phyloP scores from a whole-genome alignment of 352 stramenopile species.

The Globisporangium lucens region DNA sequence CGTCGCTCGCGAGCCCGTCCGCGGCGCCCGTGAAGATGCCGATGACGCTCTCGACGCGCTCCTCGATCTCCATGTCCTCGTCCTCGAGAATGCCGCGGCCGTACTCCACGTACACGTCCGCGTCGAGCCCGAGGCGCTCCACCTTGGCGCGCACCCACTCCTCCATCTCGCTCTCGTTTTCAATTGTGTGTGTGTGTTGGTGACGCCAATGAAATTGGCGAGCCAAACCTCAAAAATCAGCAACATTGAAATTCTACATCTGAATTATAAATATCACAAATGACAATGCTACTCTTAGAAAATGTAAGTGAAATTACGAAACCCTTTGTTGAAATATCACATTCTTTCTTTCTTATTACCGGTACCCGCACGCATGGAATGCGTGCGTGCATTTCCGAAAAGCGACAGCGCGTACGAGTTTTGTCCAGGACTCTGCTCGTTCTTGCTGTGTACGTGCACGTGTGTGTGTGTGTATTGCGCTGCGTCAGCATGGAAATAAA shows the following conservation, averaged over 20 bases:
- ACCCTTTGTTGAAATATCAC: neutral
- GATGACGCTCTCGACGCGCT: conserved; percentile 64
- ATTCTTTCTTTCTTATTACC: neutral
- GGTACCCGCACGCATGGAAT: neutral
- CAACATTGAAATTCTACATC: neutral
- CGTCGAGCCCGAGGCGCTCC: conserved; percentile 48
- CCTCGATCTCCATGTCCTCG: conserved; percentile 64
- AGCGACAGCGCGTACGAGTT: neutral
- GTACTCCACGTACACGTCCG: conserved; percentile 81
- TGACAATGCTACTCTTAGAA: neutral
- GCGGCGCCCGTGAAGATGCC: conserved; percentile 58
- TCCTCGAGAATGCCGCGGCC: conserved; percentile 62
- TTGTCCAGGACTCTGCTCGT: neutral
- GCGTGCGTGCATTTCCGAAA: neutral
- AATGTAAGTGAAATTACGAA: neutral
- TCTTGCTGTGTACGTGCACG: neutral
- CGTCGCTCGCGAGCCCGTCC: conserved; percentile 45
- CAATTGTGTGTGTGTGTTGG: neutral
- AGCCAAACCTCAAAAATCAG: neutral
- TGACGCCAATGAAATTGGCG: neutral
- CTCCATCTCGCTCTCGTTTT: conserved; percentile 37
- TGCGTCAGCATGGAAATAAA: neutral
- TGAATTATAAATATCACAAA: neutral
- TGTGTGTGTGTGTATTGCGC: neutral
- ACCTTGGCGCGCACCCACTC: conserved; percentile 62